These are phyloP conservation scores for Pseudogymnoascus verrucosus DNA, from an alignment of 2,329 filamentous ascomycete genomes.

Conservation along the genomic window DNA sequence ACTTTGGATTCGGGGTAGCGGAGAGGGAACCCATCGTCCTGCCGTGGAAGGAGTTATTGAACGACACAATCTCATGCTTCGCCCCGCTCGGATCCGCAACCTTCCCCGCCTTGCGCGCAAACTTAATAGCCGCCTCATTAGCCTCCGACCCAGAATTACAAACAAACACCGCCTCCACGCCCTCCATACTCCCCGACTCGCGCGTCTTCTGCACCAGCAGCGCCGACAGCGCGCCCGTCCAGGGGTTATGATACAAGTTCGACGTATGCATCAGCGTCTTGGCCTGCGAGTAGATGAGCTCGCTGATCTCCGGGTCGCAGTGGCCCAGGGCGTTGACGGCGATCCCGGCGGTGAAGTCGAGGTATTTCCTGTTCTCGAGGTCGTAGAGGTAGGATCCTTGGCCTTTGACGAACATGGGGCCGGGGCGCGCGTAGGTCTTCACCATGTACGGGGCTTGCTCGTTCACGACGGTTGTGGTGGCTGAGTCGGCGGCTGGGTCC, in stretches of 20 bases:
- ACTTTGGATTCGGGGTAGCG: constrained; percentile 97
- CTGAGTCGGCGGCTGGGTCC: constrained; percentile 66
- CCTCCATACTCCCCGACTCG: constrained; percentile 72
- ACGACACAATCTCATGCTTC: constrained; percentile 84
- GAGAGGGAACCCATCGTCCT: constrained; percentile 91
- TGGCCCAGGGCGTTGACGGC: constrained; percentile 92
- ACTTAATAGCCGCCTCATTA: constrained; percentile 97
- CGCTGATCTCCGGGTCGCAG: constrained; percentile 69
- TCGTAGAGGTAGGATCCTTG: constrained; percentile 86
- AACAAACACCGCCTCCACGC: constrained; percentile 74
- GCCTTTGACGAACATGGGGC: constrained; percentile 82
- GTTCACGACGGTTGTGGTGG: constrained; percentile 65
- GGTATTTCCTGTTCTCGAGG: constrained; percentile 76
- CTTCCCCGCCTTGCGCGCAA: constrained; percentile 86
- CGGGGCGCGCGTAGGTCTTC: constrained; percentile 83
- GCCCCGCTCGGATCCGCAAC: constrained; percentile 58
- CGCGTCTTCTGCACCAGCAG: constrained; percentile 74
- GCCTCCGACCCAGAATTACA: constrained; percentile 96
- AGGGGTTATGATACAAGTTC: constrained; percentile 95
- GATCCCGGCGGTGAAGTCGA: constrained; percentile 94
- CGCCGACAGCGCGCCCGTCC: constrained; percentile 84
- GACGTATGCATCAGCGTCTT: constrained; percentile 81
- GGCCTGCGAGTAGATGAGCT: constrained; percentile 54
- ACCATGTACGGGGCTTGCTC: constrained; percentile 86
- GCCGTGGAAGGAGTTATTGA: constrained; percentile 88